These are phyloP conservation scores for Kazachstania sp. DNA, from an alignment of 1,139 yeast genomes.

Conservation along the genomic window DNA sequence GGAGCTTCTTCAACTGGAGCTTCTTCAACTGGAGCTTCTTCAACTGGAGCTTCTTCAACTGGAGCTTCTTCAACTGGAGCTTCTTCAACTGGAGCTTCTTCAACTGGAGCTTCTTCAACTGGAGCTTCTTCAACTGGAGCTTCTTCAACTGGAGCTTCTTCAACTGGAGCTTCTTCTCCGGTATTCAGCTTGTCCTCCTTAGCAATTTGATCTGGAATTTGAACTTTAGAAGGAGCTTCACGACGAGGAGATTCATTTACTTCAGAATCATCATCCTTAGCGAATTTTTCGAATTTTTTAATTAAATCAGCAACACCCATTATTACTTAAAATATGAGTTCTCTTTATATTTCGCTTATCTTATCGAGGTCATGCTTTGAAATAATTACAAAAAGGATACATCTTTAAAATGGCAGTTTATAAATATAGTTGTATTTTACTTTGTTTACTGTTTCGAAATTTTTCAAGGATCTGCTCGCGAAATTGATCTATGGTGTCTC, in stretches of 20 bases:
- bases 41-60: slow-evolving; percentile 4
- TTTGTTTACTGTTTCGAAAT: too few species aligned
- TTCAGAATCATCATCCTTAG: slow-evolving; percentile 4
- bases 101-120: background rate
- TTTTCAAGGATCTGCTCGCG: too few species aligned
- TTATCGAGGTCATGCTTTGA: too few species aligned
- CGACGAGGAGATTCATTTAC: background rate
- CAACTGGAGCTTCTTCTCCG: slow-evolving; percentile 1
- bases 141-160: slow-evolving; percentile 3
- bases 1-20: background rate
- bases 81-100: background rate
- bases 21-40: background rate
- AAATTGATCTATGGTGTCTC: too few species aligned
- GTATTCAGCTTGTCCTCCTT: slow-evolving; percentile 5
- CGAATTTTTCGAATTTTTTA: slow-evolving; percentile 29
- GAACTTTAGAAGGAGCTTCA: slow-evolving; percentile 2
- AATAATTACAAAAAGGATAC: too few species aligned
- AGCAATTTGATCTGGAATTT: slow-evolving; percentile 4
- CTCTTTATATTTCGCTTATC: background rate
- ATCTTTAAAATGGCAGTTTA: too few species aligned
- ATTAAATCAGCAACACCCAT: slow-evolving; percentile 34
- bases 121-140: slow-evolving; percentile 1
- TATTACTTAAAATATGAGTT: background rate
- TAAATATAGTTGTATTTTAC: too few species aligned
- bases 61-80: background rate